Evolutionary conservation across 2,329 filamentous ascomycete genomes (phyloP).

Genomic region (Aspergillus ustus): DNA sequence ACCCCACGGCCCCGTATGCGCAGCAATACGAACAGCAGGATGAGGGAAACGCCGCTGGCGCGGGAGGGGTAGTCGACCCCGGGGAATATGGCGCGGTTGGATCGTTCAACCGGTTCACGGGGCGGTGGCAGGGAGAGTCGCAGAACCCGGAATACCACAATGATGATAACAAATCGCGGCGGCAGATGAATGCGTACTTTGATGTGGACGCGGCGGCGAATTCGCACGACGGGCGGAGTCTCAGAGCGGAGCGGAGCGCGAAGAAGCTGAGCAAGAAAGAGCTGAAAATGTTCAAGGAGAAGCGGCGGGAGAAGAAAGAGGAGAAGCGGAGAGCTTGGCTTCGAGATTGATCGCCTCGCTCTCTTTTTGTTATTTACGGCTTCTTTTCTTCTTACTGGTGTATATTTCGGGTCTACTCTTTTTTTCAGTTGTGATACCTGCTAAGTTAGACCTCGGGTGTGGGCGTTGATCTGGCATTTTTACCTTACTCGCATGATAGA

Average conservation of each 20-base stretch:
- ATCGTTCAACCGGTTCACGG: slow-evolving; percentile 90
- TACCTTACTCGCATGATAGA: slow-evolving; percentile 15
- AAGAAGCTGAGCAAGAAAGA: slow-evolving; percentile 86
- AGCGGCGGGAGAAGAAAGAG: slow-evolving; percentile 85
- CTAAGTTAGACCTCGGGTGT: slow-evolving; percentile 12
- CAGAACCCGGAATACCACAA: slow-evolving; percentile 76
- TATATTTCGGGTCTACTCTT: neutral
- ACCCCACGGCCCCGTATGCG: slow-evolving; percentile 94
- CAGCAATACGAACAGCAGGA: slow-evolving; percentile 55
- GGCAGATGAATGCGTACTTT: slow-evolving; percentile 94
- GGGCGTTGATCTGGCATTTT: slow-evolving; percentile 6
- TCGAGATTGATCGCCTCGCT: slow-evolving; percentile 64
- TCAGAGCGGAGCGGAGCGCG: slow-evolving; percentile 86
- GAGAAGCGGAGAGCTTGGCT: slow-evolving; percentile 94
- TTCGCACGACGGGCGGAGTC: slow-evolving; percentile 82
- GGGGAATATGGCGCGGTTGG: slow-evolving; percentile 69
- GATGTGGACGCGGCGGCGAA: slow-evolving; percentile 95
- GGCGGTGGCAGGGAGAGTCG: slow-evolving; percentile 73
- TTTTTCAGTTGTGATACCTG: slow-evolving; percentile 14
- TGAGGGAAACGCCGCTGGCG: slow-evolving; percentile 39
- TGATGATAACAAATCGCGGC: slow-evolving; percentile 82
- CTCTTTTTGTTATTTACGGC: neutral
- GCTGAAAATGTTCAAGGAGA: slow-evolving; percentile 89
- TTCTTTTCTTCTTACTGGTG: neutral
- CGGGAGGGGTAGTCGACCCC: slow-evolving; percentile 41